phyloP scores from a whole-genome alignment of 768 basidiomycete species.

The Lentinula aciculospora region DNA sequence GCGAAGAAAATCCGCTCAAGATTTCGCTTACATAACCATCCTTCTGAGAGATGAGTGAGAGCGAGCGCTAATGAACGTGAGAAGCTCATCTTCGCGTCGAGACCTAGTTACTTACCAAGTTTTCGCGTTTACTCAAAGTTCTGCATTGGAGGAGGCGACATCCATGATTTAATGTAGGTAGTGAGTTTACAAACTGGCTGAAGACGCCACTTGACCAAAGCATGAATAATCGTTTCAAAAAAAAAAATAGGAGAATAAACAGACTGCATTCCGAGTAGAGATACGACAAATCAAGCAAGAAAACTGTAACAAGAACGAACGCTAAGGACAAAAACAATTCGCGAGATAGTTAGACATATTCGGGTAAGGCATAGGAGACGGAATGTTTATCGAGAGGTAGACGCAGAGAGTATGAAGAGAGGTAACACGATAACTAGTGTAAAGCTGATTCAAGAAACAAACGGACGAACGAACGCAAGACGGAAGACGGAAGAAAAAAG shows the following conservation, averaged over 20 bases:
- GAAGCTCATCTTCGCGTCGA: too few relatives aligned
- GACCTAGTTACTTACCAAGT: too few relatives aligned
- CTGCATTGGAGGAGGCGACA: too few relatives aligned
- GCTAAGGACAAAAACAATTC: background rate
- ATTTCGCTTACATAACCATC: background rate
- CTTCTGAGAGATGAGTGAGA: too few relatives aligned
- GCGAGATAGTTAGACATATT: background rate
- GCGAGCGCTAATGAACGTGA: too few relatives aligned
- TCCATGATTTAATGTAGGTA: too few relatives aligned
- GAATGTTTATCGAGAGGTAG: background rate
- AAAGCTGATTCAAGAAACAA: background rate
- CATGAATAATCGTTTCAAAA: background rate
- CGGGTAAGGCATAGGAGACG: background rate
- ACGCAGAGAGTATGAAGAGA: background rate
- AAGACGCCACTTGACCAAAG: too few relatives aligned
- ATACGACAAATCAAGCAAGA: background rate
- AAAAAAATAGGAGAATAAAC: background rate
- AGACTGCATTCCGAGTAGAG: background rate
- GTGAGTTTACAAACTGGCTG: too few relatives aligned
- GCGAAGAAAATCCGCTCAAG: background rate
- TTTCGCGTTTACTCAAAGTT: background rate
- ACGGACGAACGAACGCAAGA: background rate
- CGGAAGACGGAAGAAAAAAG: background rate
- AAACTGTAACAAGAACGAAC: background rate
- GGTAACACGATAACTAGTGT: constrained; percentile 1